Evolutionary conservation across 352 stramenopile species (phyloP), one percentile per base, ranked within the genome.

Genomic region (Lagenidium giganteum): DNA sequence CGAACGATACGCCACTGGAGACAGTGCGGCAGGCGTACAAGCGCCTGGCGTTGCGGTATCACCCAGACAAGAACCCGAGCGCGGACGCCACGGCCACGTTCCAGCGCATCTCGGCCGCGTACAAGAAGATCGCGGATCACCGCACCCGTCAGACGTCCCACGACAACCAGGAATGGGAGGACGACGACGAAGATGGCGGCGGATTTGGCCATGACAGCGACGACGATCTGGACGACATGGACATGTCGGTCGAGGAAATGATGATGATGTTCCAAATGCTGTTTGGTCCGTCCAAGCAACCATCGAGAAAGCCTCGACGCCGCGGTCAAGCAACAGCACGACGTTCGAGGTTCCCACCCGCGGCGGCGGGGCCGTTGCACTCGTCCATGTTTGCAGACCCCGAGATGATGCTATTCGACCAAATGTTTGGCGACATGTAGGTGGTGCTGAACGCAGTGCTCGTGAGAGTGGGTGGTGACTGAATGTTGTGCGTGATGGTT

Each of bases 241-340:
- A 70, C 35, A 54, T 67, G 28, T 76, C 73, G 20, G 68, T 83
- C 30, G 70, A 84, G 5, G 71, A 84, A 34, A 87, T 87, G 74
- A 68, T 87, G 27, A 70, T 72, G 51, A 83, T 87, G 74, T 87
- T 87, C 25, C 57, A 87, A 43, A 79, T 87, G 68, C 51, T 87
- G 51, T 87, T 87, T 54, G 63, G 63, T 0, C 38, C 35, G 31
- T 33, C 35, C 24, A 35, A 24, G 13, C 14, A 12, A 25, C 3
- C 12, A 21, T 20, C 6, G 21, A n/a, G 12, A 12, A 16, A 20
- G 9, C 33, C 8, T 36, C 21, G 12, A 37, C 27, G 5, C 30
- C 36, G 26, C 16, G n/a, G 18, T 24, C 44, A 49, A 54, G 28
- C 27, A 64, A 50, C 25, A 41, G 38, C n/a, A 29, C 28, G 3